Evolutionary conservation across 2,329 filamentous ascomycete genomes (phyloP).

Genomic region (Ophiostoma sp.): DNA sequence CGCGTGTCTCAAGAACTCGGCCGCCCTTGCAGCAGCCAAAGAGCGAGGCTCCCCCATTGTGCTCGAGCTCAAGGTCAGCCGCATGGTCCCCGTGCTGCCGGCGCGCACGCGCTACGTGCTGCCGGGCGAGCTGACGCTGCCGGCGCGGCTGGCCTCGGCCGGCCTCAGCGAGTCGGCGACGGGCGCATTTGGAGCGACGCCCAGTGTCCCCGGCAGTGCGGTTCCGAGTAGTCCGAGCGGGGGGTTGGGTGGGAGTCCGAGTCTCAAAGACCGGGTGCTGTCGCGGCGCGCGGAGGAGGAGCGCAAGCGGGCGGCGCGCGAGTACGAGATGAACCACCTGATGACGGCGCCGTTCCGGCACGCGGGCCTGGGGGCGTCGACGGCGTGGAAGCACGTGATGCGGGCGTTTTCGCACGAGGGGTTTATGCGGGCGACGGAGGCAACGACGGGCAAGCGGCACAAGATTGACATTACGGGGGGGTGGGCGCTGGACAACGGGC

Average conservation of each 20-base stretch:
- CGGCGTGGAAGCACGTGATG: slow-evolving; percentile 43
- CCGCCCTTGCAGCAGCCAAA: slow-evolving; percentile 24
- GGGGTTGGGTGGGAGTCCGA: too few relatives aligned
- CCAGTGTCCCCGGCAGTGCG: too few relatives aligned
- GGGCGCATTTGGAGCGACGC: not conserved
- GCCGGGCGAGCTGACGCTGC: slow-evolving; percentile 34
- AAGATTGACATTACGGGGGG: slow-evolving; percentile 54
- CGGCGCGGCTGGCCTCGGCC: not conserved
- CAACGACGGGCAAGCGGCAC: slow-evolving; percentile 39
- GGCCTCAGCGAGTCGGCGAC: slow-evolving; percentile 5
- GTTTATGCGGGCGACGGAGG: slow-evolving; percentile 44
- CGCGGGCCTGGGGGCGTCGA: slow-evolving; percentile 39
- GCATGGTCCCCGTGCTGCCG: slow-evolving; percentile 46
- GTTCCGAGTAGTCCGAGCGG: too few relatives aligned
- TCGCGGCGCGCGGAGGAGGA: slow-evolving; percentile 37
- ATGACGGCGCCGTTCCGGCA: slow-evolving; percentile 55
- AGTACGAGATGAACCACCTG: slow-evolving; percentile 52
- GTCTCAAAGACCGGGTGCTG: slow-evolving; percentile 29
- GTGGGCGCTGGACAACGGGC: slow-evolving; percentile 58
- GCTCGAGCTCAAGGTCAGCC: slow-evolving; percentile 50
- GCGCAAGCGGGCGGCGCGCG: slow-evolving; percentile 38
- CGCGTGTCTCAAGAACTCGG: slow-evolving; percentile 18
- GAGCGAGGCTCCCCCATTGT: slow-evolving; percentile 35
- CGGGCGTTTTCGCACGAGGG: slow-evolving; percentile 53
- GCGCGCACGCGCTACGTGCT: slow-evolving; percentile 40